phyloP scores from a whole-genome alignment of 2,329 filamentous ascomycete species.

The Elsinoe ampelina region DNA sequence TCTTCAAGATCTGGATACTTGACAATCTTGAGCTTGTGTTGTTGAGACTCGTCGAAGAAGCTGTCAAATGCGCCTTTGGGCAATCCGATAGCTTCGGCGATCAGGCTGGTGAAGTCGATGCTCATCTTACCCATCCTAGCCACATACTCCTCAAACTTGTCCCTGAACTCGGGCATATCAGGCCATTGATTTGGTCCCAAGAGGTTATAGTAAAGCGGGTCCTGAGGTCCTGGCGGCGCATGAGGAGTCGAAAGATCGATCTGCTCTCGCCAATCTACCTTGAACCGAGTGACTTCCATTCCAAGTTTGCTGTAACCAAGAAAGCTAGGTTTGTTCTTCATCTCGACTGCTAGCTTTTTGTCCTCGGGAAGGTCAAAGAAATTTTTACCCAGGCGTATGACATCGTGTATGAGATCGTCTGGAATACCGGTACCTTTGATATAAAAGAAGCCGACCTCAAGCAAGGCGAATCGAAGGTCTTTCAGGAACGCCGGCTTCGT shows the following conservation, averaged over 20 bases:
- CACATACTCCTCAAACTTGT: slow-evolving; percentile 67
- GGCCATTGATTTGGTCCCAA: slow-evolving; percentile 76
- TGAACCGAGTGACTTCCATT: slow-evolving; percentile 59
- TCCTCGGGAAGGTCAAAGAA: slow-evolving; percentile 70
- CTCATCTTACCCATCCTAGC: slow-evolving; percentile 62
- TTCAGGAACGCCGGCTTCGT: slow-evolving; percentile 65
- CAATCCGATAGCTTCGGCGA: slow-evolving; percentile 74
- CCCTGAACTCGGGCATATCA: slow-evolving; percentile 59
- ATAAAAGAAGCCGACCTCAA: slow-evolving; percentile 85
- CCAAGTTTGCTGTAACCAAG: slow-evolving; percentile 42
- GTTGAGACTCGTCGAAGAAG: slow-evolving; percentile 63
- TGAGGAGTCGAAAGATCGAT: slow-evolving; percentile 79
- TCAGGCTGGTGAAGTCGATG: slow-evolving; percentile 65
- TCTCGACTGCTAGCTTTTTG: slow-evolving; percentile 58
- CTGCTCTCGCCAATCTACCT: slow-evolving; percentile 73
- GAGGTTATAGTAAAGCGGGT: slow-evolving; percentile 66
- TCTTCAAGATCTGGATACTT: slow-evolving; percentile 63
- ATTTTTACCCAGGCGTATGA: slow-evolving; percentile 56
- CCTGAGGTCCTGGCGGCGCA: slow-evolving; percentile 49
- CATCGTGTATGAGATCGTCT: slow-evolving; percentile 53
- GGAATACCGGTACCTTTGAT: slow-evolving; percentile 70
- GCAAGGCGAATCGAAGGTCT: slow-evolving; percentile 62
- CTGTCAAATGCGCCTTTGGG: slow-evolving; percentile 59
- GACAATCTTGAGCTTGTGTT: slow-evolving; percentile 84
- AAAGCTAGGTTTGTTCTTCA: slow-evolving; percentile 42